phyloP scores from a whole-genome alignment of 1,139 yeast genomes.

The Candida tunisiensis region DNA sequence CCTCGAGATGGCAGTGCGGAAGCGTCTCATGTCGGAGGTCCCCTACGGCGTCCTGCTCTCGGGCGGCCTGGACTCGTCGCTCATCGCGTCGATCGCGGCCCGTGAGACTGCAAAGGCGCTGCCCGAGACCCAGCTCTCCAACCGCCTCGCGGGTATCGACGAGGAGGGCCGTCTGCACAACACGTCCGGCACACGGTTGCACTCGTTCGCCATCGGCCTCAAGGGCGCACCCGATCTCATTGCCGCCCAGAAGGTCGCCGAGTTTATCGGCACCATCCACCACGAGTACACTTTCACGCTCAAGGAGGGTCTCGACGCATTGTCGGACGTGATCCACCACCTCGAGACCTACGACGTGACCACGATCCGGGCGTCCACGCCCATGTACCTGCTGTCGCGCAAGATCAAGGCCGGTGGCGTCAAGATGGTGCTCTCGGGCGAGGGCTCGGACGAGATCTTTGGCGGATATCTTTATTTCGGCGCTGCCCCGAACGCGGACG shows the following conservation, averaged over 20 bases:
- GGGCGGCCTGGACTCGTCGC: conserved; percentile 93
- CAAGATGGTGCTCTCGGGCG: conserved; percentile 97
- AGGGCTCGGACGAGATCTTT: conserved; percentile 96
- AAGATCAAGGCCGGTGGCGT: conserved; percentile 99
- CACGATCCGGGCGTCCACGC: conserved; percentile 97
- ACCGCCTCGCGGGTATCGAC: conserved; percentile 80
- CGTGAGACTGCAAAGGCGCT: conserved; percentile 82
- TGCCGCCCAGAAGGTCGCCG: conserved; percentile 94
- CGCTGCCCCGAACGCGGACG: conserved; percentile 81
- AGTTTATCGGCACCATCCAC: conserved; percentile 83
- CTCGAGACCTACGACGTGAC: conserved; percentile 97
- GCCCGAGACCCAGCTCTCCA: conserved; percentile 25
- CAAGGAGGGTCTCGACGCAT: conserved; percentile 92
- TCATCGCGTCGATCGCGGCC: conserved; percentile 93
- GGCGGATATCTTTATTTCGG: conserved; percentile 98
- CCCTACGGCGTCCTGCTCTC: conserved; percentile 94
- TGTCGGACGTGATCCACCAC: conserved; percentile 86
- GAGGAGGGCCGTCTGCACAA: conserved; percentile 62
- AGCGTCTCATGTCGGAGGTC: conserved; percentile 98
- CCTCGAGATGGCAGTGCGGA: conserved; percentile 89
- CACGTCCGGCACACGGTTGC: conserved; percentile 72
- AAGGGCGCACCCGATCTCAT: conserved; percentile 95
- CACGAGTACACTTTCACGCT: conserved; percentile 96
- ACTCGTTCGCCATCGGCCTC: conserved; percentile 92
- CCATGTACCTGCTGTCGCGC: conserved; percentile 91